A percentile compares a stretch with the other conserved stretches of the same genome.
Evolutionary conservation across 2,329 filamentous ascomycete genomes (phyloP).

Genomic region (Huntiella savannae): DNA sequence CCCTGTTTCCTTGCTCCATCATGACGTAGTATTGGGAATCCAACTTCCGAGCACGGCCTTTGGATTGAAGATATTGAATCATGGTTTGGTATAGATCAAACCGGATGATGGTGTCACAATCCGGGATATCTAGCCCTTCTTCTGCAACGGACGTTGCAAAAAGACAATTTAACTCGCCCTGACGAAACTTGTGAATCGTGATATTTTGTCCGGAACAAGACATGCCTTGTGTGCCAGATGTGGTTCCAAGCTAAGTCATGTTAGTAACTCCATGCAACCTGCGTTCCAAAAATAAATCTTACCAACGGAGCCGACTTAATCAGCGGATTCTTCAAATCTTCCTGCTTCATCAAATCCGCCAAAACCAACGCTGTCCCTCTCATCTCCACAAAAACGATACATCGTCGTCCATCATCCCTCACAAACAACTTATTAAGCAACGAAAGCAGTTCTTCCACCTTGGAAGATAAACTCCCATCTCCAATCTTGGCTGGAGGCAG

Average conservation of each 20-base stretch:
- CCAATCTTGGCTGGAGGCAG: not conserved
- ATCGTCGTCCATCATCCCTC: conserved; percentile 37
- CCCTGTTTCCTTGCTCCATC: conserved; percentile 50
- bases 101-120: conserved; percentile 47
- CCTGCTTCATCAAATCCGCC: conserved; percentile 42
- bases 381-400: conserved; percentile 75
- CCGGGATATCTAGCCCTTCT: conserved; percentile 48
- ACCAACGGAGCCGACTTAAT: conserved; percentile 46
- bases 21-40: conserved; percentile 73
- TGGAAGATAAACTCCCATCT: conserved; percentile 41
- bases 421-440: conserved; percentile 46
- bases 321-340: conserved; percentile 34
- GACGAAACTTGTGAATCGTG: conserved; percentile 46
- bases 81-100: conserved; percentile 81
- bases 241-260: conserved; percentile 14
- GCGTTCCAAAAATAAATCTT: conserved; percentile 15
- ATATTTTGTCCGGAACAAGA: conserved; percentile 58
- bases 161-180: conserved; percentile 40
- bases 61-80: conserved; percentile 88
- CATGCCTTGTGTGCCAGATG: conserved; percentile 24
- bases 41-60: conserved; percentile 61
- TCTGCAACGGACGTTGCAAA: conserved; percentile 49
- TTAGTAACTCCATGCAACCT: conserved; percentile 15
- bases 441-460: conserved; percentile 43
- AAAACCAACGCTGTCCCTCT: conserved; percentile 61